Base-by-base conservation (phyloP, 2,329 filamentous ascomycete species). In the Pleoardoris graminearum region DNA sequence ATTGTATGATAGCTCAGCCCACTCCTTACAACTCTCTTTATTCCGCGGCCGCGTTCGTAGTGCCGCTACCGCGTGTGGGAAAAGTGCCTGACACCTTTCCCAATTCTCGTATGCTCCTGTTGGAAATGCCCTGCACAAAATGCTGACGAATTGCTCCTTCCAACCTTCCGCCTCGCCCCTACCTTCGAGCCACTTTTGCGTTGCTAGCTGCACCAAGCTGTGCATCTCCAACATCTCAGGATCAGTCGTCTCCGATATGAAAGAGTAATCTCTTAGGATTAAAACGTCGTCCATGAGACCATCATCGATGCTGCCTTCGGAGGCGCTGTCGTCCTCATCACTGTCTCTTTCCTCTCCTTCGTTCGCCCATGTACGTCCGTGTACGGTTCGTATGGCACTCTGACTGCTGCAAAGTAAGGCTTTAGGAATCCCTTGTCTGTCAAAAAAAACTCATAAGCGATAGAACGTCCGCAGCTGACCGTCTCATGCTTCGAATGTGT, bases 161-260 rank as follows among this genome's bases (percentile, higher is more conserved):
- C 68, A 75, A 22, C 19, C 45, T 23, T 75, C 65, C 7, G 59
- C 39, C 47, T 68, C 30, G 1, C 54, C 53, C 4, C 60, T 17
- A 3, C 14, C 25, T 5, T 47, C 25, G 2, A 64, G 55, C 61
- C 58, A 66, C 12, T 38, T 57, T 10, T 52, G 55, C 17, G 48
- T 63, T 4, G 61, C 62, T 22, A 77, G 54, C 55, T 77, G 74
- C 17, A 79, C 76, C 3, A 80, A 65, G 7, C 53, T 37, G 17
- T 44, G 41, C 27, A 44, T 44, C 19, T 33, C 16, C n/a, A 44
- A 44, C 17, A 29, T 44, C n/a, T 14, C 33, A 11, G 3, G 12
- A n/a, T 44, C 29, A 21, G 8, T 23, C 11, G 14, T 42, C 5
- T 23, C 12, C 5, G 16, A 30, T 16, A 44, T 44, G 17, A 44